A percentile compares a stretch with the other conserved stretches of the same genome.
phyloP scores from a whole-genome alignment of 352 stramenopile species.

The Hyphochytrium catenoides region DNA sequence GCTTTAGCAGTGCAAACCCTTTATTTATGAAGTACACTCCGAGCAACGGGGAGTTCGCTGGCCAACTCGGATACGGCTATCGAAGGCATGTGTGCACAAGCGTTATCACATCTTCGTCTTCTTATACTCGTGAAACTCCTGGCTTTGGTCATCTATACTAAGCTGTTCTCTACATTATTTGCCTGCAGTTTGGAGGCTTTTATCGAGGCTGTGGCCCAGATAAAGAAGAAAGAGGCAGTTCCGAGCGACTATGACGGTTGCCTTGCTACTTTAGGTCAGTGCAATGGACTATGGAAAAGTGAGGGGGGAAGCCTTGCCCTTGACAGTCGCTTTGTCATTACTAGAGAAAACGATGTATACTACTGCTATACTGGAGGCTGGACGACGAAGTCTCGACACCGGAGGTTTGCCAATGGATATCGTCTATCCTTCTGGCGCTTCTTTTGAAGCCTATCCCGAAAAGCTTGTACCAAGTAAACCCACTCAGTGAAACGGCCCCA shows the following conservation, averaged over 20 bases:
- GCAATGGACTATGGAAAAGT: too few species aligned
- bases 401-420: conserved; percentile 46
- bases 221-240: conserved; percentile 24
- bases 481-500: too few species aligned
- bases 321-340: too few species aligned
- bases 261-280: too few species aligned
- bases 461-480: too few species aligned
- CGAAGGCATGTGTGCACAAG: conserved; percentile 9
- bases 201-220: conserved; percentile 31
- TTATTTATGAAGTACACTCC: conserved; percentile 81
- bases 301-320: too few species aligned
- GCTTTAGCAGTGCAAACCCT: conserved; percentile 54
- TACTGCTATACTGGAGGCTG: conserved; percentile 64
- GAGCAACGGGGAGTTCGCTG: conserved; percentile 47
- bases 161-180: too few species aligned
- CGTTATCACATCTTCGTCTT: conserved; percentile 6
- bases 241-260: conserved; percentile 33
- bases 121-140: conserved; percentile 1
- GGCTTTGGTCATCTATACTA: too few species aligned
- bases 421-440: too few species aligned
- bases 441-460: too few species aligned
- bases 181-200: conserved; percentile 61
- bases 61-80: conserved; percentile 58
- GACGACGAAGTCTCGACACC: conserved; percentile 35
- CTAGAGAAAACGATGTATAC: conserved; percentile 52